Conservation (phyloP, 306 rosid species). For the Ormosia semicastrata region DNA sequence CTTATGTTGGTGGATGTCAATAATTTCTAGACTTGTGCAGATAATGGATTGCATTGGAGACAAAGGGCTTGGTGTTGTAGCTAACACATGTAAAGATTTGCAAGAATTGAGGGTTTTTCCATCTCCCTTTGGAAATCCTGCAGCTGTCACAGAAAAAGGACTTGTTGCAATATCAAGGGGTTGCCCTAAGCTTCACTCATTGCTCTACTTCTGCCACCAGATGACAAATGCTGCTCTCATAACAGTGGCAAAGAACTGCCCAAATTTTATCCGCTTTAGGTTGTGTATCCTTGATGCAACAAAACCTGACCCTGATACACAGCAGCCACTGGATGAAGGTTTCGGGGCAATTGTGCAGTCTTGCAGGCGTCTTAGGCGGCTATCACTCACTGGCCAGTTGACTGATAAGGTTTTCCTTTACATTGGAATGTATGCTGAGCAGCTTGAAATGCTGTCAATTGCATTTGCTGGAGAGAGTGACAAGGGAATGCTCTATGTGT, state of each 20-base stretch:
- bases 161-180: constrained; percentile 80
- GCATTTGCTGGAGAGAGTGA: constrained; percentile 92
- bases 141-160: constrained; percentile 78
- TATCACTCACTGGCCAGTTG: constrained; percentile 73
- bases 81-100: constrained; percentile 70
- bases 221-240: constrained; percentile 96
- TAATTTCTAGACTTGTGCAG: constrained; percentile 39
- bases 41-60: constrained; percentile 88
- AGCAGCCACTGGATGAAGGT: constrained; percentile 87
- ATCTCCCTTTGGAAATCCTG: constrained; percentile 53
- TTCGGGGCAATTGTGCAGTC: constrained; percentile 93
- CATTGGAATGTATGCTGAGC: constrained; percentile 91
- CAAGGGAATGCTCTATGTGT: constrained; percentile 84
- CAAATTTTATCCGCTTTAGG: constrained; percentile 83
- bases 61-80: constrained; percentile 74
- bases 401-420: constrained; percentile 79
- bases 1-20: neutral
- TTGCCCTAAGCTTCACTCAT: constrained; percentile 82
- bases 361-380: constrained; percentile 74
- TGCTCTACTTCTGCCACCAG: constrained; percentile 88
- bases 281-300: constrained; percentile 70
- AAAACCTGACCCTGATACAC: constrained; percentile 68
- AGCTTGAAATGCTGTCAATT: constrained; percentile 84
- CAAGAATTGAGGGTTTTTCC: constrained; percentile 93
- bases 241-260: constrained; percentile 85